phyloP scores from a whole-genome alignment of 2,329 filamentous ascomycete genomes.

The Akanthomyces lecanii region DNA sequence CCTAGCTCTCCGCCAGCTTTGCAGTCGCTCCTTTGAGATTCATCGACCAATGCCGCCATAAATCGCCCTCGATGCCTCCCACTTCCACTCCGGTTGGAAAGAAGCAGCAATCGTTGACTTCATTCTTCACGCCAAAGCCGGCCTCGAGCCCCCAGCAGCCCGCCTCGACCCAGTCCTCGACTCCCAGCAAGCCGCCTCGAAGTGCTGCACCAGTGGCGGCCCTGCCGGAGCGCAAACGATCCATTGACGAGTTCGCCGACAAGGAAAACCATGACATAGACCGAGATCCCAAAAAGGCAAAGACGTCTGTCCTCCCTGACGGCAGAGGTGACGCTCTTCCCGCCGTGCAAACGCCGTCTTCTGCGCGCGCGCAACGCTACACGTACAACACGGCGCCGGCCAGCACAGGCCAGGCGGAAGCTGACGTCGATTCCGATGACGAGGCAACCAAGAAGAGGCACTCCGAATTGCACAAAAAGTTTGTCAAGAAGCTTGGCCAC shows the following conservation, averaged over 20 bases:
- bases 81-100: conserved; percentile 44
- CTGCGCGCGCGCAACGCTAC: conserved; percentile 12
- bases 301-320: conserved; percentile 45
- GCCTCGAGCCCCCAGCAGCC: conserved; percentile 34
- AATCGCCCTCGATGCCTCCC: conserved; percentile 29
- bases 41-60: conserved; percentile 7
- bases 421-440: conserved; percentile 45
- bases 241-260: conserved; percentile 30
- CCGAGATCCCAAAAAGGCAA: conserved; percentile 18
- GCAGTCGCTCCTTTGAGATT: background rate
- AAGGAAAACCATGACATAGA: conserved; percentile 7
- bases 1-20: background rate
- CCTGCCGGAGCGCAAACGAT: conserved; percentile 37
- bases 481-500: conserved; percentile 84
- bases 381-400: conserved; percentile 25
- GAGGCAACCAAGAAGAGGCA: conserved; percentile 52
- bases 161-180: conserved; percentile 23
- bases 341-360: conserved; percentile 27
- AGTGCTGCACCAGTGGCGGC: conserved; percentile 50
- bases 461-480: conserved; percentile 72
- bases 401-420: conserved; percentile 34
- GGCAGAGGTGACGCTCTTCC: conserved; percentile 27
- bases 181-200: conserved; percentile 30
- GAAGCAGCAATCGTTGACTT: conserved; percentile 79
- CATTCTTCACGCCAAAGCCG: conserved; percentile 70